Conservation (phyloP, 805 yeast genomes). For the Metschnikowia gelsemii region DNA sequence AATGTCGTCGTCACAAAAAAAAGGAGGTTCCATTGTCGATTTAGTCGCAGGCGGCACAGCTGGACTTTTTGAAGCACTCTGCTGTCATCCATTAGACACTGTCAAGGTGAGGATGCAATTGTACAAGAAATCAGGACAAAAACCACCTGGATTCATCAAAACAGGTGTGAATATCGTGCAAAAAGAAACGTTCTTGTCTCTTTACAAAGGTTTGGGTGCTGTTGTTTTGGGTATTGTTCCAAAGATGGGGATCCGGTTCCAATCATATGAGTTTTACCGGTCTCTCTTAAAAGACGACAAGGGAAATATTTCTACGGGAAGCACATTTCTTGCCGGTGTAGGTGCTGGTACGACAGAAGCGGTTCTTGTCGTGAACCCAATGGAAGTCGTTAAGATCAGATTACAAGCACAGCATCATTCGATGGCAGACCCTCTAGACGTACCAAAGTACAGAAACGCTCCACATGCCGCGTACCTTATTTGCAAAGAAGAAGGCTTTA, state of each 20-base stretch:
- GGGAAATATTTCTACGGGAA: conserved; percentile 66
- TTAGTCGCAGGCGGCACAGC: conserved; percentile 95
- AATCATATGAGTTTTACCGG: conserved; percentile 89
- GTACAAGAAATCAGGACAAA: conserved; percentile 66
- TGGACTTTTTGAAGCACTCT: conserved; percentile 94
- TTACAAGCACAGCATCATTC: conserved; percentile 94
- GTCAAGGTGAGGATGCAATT: conserved; percentile 97
- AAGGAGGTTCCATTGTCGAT: conserved; percentile 53
- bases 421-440: conserved; percentile 75
- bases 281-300: conserved; percentile 61
- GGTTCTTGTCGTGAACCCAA: conserved; percentile 89
- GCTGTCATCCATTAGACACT: conserved; percentile 98
- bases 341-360: conserved; percentile 98
- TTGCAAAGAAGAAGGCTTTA: conserved; percentile 86
- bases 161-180: conserved; percentile 79
- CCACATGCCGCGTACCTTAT: conserved; percentile 85
- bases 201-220: conserved; percentile 95
- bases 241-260: conserved; percentile 95
- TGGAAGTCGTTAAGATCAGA: conserved; percentile 95
- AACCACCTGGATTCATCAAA: conserved; percentile 80
- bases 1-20: conserved; percentile 28
- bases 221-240: conserved; percentile 97
- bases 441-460: conserved; percentile 88
- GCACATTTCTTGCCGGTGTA: conserved; percentile 88
- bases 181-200: conserved; percentile 79